Percentiles rank a stretch among this genome's conserved stretches.
Conservation (phyloP, 106 monocot genomes). For the Xerophyta viscosa region DNA sequence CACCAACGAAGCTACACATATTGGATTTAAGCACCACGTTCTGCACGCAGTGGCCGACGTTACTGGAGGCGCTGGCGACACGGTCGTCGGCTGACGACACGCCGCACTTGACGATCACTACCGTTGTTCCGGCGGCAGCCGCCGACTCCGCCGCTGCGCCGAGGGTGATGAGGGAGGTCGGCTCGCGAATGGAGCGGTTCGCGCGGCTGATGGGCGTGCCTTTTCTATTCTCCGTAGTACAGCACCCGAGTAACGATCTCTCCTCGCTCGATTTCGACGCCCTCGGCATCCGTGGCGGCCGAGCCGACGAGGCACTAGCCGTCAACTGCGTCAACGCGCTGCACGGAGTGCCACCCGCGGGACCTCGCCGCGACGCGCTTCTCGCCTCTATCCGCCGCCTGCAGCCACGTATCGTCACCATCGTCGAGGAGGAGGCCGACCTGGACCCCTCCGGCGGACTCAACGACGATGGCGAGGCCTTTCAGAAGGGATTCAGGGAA, state of each 20-base stretch:
- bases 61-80: slow-evolving; percentile 69
- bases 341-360: slow-evolving; percentile 29
- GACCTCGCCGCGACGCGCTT: slow-evolving; percentile 29
- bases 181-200: slow-evolving; percentile 72
- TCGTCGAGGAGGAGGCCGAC: slow-evolving; percentile 84
- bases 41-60: slow-evolving; percentile 90
- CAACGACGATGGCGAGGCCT: slow-evolving; percentile 23
- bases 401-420: slow-evolving; percentile 44
- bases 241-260: slow-evolving; percentile 44
- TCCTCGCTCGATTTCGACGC: slow-evolving; percentile 36
- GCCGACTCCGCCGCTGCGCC: too few species aligned
- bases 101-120: slow-evolving; percentile 58
- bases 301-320: slow-evolving; percentile 25
- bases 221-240: slow-evolving; percentile 53
- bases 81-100: slow-evolving; percentile 62
- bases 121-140: slow-evolving; percentile 24
- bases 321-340: slow-evolving; percentile 67
- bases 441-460: slow-evolving; percentile 10
- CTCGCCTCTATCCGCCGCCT: slow-evolving; percentile 24
- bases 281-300: not conserved
- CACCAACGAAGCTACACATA: slow-evolving; percentile 39
- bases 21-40: slow-evolving; percentile 75
- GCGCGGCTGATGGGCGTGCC: slow-evolving; percentile 82
- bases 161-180: slow-evolving; percentile 68
- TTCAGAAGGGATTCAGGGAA: slow-evolving; percentile 40